Evolutionary conservation across 1,139 yeast species (phyloP), one percentile per base, ranked within the genome.

Genomic region (Debaryomyces subglobosus): DNA sequence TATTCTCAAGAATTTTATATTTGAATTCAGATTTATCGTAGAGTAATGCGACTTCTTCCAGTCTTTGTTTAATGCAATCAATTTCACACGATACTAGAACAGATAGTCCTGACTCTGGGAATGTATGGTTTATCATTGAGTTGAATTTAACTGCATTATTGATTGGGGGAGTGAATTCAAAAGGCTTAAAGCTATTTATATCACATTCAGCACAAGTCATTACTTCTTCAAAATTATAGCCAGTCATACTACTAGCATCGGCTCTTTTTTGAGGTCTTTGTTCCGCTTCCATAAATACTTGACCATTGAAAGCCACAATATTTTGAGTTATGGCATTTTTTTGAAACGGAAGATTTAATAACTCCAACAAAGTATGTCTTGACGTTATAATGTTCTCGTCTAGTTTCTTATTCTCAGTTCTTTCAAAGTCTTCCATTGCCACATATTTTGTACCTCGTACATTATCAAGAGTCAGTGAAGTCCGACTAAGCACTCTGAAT

Each of bases 71-170:
- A 3, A 49, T 20, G 2, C 53, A 50, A 49, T 51, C 54, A 13
- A 51, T 48, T 38, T 51, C 54, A 36, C 52, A 49, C 7, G 54
- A 49, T 16, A 51, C 47, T 10, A 51, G 42, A 4, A 49, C 41
- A 15, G 41, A 23, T 18, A 25, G 18, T 18, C 30, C 48, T 2
- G 39, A n/a, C 15, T 24, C n/a, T 5, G 46, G 47, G 39, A 51
- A 49, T 5, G 44, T 33, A 29, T 49, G 51, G 9, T 38, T 34
- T 6, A 51, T 42, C 43, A 51, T 46, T 25, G 54, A 46, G 42
- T 49, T 49, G 29, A 40, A 51, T 27, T 51, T 51, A 2, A 39
- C 39, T 7, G 54, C 48, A 33, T 51, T 49, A 29, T 42, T 44
- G 12, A 18, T 30, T 7, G 49, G 44, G 2, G 53, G 53, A 5